These are phyloP conservation scores for Cubamyces lactineus DNA, from an alignment of 768 basidiomycete species.

Conservation along the genomic window DNA sequence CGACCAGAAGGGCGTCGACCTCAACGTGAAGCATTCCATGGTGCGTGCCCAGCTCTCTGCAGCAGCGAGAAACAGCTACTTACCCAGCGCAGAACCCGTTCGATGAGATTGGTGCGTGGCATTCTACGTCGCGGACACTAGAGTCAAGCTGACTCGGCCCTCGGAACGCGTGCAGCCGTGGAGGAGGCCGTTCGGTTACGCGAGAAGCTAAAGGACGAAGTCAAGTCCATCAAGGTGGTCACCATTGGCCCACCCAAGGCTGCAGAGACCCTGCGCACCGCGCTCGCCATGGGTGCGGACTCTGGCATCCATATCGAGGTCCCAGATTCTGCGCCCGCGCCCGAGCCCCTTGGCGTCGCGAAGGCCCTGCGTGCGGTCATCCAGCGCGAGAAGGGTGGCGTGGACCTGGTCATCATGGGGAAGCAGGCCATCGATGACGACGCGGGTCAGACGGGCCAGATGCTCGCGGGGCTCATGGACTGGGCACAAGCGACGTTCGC, in stretches of 20 bases:
- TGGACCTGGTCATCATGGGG: conserved; percentile 92
- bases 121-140: neutral
- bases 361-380: conserved; percentile 82
- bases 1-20: conserved; percentile 93
- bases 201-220: conserved; percentile 72
- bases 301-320: conserved; percentile 88
- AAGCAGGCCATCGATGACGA: conserved; percentile 99
- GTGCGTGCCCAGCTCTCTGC: conserved; percentile 46
- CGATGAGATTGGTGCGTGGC: conserved; percentile 89
- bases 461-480: conserved; percentile 90
- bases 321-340: conserved; percentile 68
- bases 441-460: conserved; percentile 93
- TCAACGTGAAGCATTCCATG: conserved; percentile 99
- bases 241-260: conserved; percentile 95
- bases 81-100: conserved; percentile 80
- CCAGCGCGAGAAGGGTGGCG: conserved; percentile 55
- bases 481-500: conserved; percentile 98
- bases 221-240: conserved; percentile 88
- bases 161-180: conserved; percentile 60
- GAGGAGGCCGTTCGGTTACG: conserved; percentile 97
- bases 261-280: conserved; percentile 89
- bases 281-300: conserved; percentile 98
- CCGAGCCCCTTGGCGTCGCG: conserved; percentile 92
- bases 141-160: neutral
- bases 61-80: neutral